A percentile compares a stretch with the other conserved stretches of the same genome.
Evolutionary conservation across 2,329 filamentous ascomycete genomes (phyloP).

Genomic region (Fusarium bulbicola): DNA sequence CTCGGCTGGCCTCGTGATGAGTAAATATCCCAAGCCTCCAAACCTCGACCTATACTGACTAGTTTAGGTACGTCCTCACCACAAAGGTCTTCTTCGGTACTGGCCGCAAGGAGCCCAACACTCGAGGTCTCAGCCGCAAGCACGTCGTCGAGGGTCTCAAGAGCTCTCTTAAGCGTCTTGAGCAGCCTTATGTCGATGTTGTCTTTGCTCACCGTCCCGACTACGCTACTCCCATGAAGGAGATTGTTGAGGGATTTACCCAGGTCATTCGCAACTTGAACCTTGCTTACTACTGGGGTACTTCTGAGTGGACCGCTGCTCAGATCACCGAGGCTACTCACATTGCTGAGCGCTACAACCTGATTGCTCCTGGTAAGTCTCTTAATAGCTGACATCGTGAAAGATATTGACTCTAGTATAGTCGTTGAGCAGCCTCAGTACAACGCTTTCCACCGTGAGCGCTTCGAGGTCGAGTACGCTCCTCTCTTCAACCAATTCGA

Average conservation of each 20-base stretch:
- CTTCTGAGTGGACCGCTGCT: slow-evolving; percentile 73
- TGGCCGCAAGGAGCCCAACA: slow-evolving; percentile 58
- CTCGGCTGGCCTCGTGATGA: slow-evolving; percentile 68
- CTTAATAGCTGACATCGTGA: no score
- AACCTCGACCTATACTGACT: neutral
- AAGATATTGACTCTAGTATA: neutral
- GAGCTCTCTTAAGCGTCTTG: slow-evolving; percentile 37
- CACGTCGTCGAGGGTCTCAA: slow-evolving; percentile 66
- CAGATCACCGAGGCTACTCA: slow-evolving; percentile 68
- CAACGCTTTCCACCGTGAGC: slow-evolving; percentile 68
- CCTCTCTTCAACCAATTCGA: slow-evolving; percentile 66
- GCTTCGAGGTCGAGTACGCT: slow-evolving; percentile 70
- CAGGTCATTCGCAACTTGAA: slow-evolving; percentile 42
- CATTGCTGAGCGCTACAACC: slow-evolving; percentile 66
- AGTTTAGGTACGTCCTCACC: slow-evolving; percentile 57
- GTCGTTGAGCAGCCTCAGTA: slow-evolving; percentile 74
- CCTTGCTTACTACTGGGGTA: slow-evolving; percentile 56
- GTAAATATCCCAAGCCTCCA: fast-evolving
- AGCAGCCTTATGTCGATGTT: slow-evolving; percentile 41
- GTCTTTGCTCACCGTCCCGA: slow-evolving; percentile 42
- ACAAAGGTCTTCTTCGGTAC: slow-evolving; percentile 49
- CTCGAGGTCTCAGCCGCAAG: slow-evolving; percentile 70
- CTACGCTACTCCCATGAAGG: slow-evolving; percentile 39
- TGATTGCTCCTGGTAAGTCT: slow-evolving; percentile 61
- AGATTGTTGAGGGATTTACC: slow-evolving; percentile 42